phyloP scores from a whole-genome alignment of 1,284 basidiomycete species.

The Vanrija sp. region DNA sequence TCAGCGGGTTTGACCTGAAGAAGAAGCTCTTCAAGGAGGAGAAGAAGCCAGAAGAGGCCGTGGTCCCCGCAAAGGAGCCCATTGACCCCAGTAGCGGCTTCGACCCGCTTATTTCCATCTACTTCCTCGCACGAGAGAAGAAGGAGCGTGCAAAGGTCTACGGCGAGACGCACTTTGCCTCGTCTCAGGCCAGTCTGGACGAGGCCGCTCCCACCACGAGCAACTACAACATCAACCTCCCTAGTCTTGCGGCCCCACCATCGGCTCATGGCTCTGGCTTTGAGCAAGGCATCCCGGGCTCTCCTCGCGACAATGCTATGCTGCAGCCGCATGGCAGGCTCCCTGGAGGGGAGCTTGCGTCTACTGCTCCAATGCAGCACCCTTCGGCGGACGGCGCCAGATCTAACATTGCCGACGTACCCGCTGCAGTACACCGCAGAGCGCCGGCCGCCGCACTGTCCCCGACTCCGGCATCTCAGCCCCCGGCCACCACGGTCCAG shows the following conservation, averaged over 20 bases:
- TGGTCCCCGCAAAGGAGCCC: constrained; percentile 41
- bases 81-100: constrained; percentile 86
- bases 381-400: constrained; percentile 42
- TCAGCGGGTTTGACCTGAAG: constrained; percentile 95
- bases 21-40: constrained; percentile 73
- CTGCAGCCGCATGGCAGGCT: constrained; percentile 53
- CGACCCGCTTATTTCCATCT: constrained; percentile 93
- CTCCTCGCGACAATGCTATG: constrained; percentile 52
- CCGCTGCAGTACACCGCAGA: constrained; percentile 50
- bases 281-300: constrained; percentile 3
- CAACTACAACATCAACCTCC: constrained; percentile 74
- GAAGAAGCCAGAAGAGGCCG: constrained; percentile 42
- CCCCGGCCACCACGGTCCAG: constrained; percentile 52
- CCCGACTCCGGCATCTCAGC: constrained; percentile 20
- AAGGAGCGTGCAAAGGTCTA: constrained; percentile 89
- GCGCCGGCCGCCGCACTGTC: constrained; percentile 21
- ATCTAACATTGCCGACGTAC: constrained; percentile 39
- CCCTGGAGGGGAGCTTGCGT: constrained; percentile 25
- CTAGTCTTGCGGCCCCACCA: constrained; percentile 72
- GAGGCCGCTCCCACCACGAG: constrained; percentile 16
- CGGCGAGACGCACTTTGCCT: constrained; percentile 89
- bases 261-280: constrained; percentile 46
- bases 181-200: constrained; percentile 65
- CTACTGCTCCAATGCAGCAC: constrained; percentile 44
- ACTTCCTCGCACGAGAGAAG: constrained; percentile 92